Evolutionary conservation across 2,329 filamentous ascomycete genomes (phyloP), one percentile per base, ranked within the genome.

Genomic region (Aquanectria penicillioides): DNA sequence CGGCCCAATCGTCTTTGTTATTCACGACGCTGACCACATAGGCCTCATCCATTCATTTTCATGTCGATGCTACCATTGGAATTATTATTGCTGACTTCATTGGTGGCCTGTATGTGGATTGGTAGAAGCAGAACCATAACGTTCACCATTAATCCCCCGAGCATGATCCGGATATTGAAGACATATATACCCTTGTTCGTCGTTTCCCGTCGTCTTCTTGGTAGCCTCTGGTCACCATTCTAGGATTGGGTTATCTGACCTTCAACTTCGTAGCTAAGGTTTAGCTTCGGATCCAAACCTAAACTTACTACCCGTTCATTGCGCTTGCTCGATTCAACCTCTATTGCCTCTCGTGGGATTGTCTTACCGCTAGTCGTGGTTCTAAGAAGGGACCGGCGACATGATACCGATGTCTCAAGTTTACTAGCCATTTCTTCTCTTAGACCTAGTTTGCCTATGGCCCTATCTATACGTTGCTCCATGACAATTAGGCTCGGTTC

Each of bases 61-160:
- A 91, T 46, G 77, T 87, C 31, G 95, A 99, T 75, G 90, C 90
- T 2, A 82, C 90, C 44, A 92, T 99, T 62, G 94, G 93, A 44
- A 97, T 98, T 71, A 78, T 97, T 64, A 90, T 97, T 69, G 93
- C 94, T 50, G 91, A 97, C 74, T 98, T 90, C 69, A 80, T 95
- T 17, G 95, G 95, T 31, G 95, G 95, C 0, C 78, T 99, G 28
- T 97, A 93, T 22, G 79, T 97, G 51, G 92, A 94, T 38, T 99
- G 95, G 95, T 99, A 95, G 94, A 98, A 98, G 78, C 85, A 88
- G 61, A 97, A 89, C 73, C 94, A 98, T 77, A 98, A 98, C 71
- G 93, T 97, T 8, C 94, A 98, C 73, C 94, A 98, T 72, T 15
- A 98, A 98, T 75, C 90, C 90, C 92, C 94, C 12, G 95, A 97